Percentiles rank a stretch among this genome's conserved stretches.
Evolutionary conservation across 495 filamentous ascomycete genomes (phyloP).

Genomic region (Podospora pseudocomata): DNA sequence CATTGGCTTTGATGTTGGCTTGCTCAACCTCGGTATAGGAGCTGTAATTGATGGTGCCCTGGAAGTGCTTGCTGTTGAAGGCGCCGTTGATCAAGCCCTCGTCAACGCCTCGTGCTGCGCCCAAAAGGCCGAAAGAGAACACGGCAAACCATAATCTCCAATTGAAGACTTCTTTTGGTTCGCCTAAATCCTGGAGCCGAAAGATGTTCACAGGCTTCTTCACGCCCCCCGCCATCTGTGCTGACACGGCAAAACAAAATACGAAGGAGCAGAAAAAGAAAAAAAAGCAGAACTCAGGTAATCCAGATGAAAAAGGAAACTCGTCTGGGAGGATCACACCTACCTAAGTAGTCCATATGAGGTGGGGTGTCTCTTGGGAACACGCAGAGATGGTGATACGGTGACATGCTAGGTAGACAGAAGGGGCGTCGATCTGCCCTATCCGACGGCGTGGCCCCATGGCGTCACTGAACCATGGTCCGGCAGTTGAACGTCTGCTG

Average conservation of each 20-base stretch:
- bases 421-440: background rate
- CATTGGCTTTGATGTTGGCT: constrained; percentile 64
- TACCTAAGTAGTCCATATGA: background rate
- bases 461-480: background rate
- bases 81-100: constrained; percentile 68
- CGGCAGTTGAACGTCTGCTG: background rate
- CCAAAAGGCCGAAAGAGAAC: constrained; percentile 63
- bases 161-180: constrained; percentile 59
- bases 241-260: constrained; percentile 14
- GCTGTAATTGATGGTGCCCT: constrained; percentile 55
- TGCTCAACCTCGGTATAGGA: constrained; percentile 49
- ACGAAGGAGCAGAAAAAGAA: background rate
- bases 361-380: background rate
- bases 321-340: background rate
- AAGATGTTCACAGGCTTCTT: constrained; percentile 68
- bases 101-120: constrained; percentile 68
- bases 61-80: constrained; percentile 61
- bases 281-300: background rate
- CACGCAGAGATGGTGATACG: background rate
- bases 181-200: constrained; percentile 50
- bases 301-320: background rate
- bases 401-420: too few species aligned
- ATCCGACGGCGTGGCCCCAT: background rate
- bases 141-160: constrained; percentile 65
- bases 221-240: constrained; percentile 55